phyloP scores from a whole-genome alignment of 129 eudicot genomes.

The Pulicaria dysenterica region DNA sequence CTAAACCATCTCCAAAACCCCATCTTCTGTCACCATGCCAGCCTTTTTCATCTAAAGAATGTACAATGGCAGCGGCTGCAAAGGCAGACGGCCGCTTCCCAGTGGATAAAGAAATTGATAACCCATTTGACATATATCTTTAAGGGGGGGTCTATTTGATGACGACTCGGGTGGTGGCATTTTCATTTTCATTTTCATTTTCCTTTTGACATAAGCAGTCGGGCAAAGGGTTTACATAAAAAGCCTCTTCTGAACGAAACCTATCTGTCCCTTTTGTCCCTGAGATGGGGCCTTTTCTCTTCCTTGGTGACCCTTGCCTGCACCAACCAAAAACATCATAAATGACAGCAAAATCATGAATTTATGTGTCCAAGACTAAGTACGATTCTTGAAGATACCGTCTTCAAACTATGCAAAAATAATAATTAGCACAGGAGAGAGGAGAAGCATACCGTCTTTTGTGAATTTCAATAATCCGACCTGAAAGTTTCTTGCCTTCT shows the following conservation, averaged over 20 bases:
- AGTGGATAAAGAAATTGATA: constrained; percentile 3
- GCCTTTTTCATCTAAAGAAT: constrained; percentile 19
- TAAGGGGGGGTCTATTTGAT: constrained; percentile 32
- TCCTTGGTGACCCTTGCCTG: constrained; percentile 96
- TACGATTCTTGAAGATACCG: not conserved
- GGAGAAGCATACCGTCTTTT: constrained; percentile 57
- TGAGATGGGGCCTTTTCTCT: constrained; percentile 88
- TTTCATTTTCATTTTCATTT: constrained; percentile 25
- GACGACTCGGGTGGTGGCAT: constrained; percentile 32
- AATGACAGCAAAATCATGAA: not conserved
- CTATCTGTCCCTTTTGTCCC: constrained; percentile 97
- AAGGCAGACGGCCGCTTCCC: constrained; percentile 8
- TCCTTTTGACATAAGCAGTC: constrained; percentile 81
- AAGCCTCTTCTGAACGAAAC: constrained; percentile 94
- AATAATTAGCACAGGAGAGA: not conserved
- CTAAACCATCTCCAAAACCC: constrained; percentile 20
- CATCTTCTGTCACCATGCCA: not conserved
- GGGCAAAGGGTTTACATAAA: constrained; percentile 91
- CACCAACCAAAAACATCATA: not conserved
- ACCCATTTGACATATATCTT: not conserved
- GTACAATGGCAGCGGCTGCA: not conserved
- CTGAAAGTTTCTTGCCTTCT: constrained; percentile 77
- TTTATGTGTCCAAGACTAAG: not conserved
- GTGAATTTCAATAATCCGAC: constrained; percentile 71
- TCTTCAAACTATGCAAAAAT: too few species aligned